Evolutionary conservation across 352 stramenopile species (phyloP).

Genomic region (Hyaloperonospora arabidopsidis): DNA sequence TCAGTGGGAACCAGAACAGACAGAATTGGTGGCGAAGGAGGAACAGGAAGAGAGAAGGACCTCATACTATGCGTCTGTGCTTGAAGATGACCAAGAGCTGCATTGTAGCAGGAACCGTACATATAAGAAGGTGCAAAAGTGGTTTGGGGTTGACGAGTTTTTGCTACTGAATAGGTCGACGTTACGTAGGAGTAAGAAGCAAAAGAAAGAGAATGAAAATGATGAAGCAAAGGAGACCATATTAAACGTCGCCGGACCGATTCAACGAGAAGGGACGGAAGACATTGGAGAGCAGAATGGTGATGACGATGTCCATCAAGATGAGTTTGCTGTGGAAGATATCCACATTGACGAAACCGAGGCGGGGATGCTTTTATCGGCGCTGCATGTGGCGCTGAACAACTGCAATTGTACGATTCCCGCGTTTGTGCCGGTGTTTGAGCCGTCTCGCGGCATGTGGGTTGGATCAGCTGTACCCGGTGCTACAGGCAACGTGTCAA

Average conservation of each 20-base stretch:
- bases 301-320: not conserved
- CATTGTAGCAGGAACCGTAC: conserved; percentile 24
- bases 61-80: conserved; percentile 15
- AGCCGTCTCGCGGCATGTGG: conserved; percentile 49
- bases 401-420: conserved; percentile 81
- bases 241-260: not conserved
- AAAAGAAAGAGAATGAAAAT: not conserved
- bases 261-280: conserved; percentile 1
- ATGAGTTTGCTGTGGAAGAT: conserved; percentile 31
- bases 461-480: conserved; percentile 63
- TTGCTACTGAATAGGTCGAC: conserved; percentile 42
- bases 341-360: conserved; percentile 57
- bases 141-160: conserved; percentile 71
- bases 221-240: not conserved
- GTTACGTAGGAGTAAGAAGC: conserved; percentile 14
- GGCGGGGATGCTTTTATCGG: conserved; percentile 52
- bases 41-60: conserved; percentile 1
- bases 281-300: not conserved
- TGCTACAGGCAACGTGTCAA: conserved; percentile 61
- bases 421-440: conserved; percentile 57
- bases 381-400: conserved; percentile 60
- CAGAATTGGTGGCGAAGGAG: not conserved
- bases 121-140: conserved; percentile 43
- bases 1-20: conserved; percentile 16
- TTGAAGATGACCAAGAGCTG: conserved; percentile 17